A percentile compares a stretch with the other conserved stretches of the same genome.
phyloP scores from a whole-genome alignment of 345 rosid species.

The Heritiera fomes region DNA sequence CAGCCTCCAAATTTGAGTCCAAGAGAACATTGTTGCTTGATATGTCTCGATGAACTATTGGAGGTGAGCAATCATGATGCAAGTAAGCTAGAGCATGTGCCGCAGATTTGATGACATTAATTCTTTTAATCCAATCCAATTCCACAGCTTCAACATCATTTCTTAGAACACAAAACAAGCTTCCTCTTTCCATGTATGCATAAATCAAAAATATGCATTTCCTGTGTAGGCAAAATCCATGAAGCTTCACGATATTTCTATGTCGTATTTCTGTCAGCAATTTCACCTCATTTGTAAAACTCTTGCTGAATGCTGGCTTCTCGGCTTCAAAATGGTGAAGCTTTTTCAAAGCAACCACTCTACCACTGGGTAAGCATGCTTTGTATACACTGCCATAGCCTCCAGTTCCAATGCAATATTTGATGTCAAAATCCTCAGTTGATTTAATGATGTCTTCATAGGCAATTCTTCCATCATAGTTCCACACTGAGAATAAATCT shows the following conservation, averaged over 20 bases:
- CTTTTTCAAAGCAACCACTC: background rate
- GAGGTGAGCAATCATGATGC: background rate
- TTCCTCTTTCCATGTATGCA: slow-evolving; percentile 15
- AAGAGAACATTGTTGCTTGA: background rate
- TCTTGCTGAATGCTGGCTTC: background rate
- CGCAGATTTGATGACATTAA: background rate
- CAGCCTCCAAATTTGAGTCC: background rate
- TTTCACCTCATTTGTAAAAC: background rate
- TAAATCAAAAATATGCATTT: slow-evolving; percentile 9
- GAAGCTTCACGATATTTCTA: background rate
- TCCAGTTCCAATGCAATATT: slow-evolving; percentile 1
- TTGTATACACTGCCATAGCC: slow-evolving; percentile 11
- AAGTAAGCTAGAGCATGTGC: slow-evolving; percentile 7
- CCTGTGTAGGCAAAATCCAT: slow-evolving; percentile 4
- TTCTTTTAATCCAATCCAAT: slow-evolving; percentile 9
- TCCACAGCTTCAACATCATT: background rate
- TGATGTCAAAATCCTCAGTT: background rate
- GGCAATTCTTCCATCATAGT: background rate
- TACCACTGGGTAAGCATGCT: background rate
- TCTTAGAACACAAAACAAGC: background rate
- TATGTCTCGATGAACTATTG: background rate
- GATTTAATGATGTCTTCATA: background rate
- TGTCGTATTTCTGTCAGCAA: background rate
- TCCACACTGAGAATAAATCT: background rate
- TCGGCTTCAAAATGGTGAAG: background rate